Conservation (phyloP, 139 green algal genomes). For the Chlorella sp. region DNA sequence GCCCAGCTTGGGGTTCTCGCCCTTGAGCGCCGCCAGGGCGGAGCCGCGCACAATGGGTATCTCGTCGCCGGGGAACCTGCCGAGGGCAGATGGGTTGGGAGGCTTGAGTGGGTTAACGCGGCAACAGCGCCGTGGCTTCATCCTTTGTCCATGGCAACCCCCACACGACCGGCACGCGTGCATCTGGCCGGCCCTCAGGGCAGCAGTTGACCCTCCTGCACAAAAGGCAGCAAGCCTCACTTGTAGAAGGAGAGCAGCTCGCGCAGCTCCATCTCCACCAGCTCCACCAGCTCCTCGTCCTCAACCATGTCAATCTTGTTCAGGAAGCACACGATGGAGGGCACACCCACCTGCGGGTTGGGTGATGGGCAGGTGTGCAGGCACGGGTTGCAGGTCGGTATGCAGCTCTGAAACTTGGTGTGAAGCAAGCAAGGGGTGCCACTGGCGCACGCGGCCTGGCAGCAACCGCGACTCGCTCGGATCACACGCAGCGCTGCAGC, state of each 20-base stretch:
- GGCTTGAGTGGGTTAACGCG: background rate
- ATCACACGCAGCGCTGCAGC: no score
- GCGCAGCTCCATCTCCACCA: constrained; percentile 98
- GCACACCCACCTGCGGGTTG: constrained; percentile 97
- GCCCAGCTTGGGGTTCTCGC: constrained; percentile 84
- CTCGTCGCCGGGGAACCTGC: constrained; percentile 92
- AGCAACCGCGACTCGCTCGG: no score
- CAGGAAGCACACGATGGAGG: constrained; percentile 95
- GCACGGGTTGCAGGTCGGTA: no score
- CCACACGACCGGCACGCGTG: no score
- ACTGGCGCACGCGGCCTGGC: no score
- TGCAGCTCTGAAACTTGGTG: no score
- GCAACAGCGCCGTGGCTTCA: background rate
- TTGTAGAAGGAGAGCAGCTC: constrained; percentile 99
- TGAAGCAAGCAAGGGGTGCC: no score
- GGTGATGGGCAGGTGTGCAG: no score
- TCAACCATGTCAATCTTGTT: constrained; percentile 99
- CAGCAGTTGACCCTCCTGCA: background rate
- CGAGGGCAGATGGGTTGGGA: no score
- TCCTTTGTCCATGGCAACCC: no score
- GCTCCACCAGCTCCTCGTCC: constrained; percentile 96
- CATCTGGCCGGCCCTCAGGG: no score
- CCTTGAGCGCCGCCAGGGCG: constrained; percentile 89
- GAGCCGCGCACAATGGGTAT: constrained; percentile 91
- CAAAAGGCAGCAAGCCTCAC: constrained; percentile 37